Conservation (phyloP, 2,329 filamentous ascomycete species). For the Atkinsonella hypoxylon region DNA sequence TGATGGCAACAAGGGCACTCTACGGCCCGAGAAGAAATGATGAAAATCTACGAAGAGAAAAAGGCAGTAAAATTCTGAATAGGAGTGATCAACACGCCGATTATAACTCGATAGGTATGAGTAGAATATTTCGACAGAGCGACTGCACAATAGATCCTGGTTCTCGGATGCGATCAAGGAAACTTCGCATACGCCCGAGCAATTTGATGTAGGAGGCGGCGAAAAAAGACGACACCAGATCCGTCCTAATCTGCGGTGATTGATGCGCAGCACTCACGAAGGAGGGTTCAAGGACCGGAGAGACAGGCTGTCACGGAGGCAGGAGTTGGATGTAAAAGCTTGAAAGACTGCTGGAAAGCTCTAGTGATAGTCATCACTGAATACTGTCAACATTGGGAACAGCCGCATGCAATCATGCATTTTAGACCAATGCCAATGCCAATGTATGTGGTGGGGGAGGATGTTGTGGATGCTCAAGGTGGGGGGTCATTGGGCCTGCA, state of each 20-base stretch:
- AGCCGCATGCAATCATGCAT: not conserved
- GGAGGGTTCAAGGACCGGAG: not conserved
- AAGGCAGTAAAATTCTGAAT: not conserved
- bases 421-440: no score
- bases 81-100: not conserved
- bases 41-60: not conserved
- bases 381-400: not conserved
- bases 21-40: not conserved
- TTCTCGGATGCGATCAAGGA: not conserved
- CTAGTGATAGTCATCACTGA: not conserved
- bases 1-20: slow-evolving; percentile 9
- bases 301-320: not conserved
- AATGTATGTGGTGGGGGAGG: slow-evolving; percentile 2
- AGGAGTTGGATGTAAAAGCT: not conserved
- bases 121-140: not conserved
- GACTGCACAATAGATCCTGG: not conserved
- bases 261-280: not conserved
- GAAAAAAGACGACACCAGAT: not conserved
- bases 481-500: not conserved
- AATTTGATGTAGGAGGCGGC: not conserved
- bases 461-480: not conserved
- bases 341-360: not conserved
- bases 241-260: not conserved
- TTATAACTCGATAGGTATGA: not conserved
- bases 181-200: not conserved